phyloP scores from a whole-genome alignment of 148 eudicot genomes.

The Silene conica region DNA sequence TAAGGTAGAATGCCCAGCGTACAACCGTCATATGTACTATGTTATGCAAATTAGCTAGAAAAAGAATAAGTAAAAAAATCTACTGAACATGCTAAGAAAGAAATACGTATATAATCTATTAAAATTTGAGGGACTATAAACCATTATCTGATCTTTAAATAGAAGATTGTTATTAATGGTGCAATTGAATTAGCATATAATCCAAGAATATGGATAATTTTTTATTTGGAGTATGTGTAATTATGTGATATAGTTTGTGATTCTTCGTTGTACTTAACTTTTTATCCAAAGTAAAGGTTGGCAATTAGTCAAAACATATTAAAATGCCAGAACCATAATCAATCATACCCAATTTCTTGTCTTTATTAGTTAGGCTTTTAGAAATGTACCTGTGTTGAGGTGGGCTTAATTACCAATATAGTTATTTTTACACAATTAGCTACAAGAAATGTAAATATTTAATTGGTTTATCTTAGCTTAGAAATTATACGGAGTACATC shows the following conservation, averaged over 20 bases:
- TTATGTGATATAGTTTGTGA: conserved; percentile 1
- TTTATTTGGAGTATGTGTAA: not conserved
- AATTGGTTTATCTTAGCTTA: conserved; percentile 14
- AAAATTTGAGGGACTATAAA: not conserved
- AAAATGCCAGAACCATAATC: conserved; percentile 18
- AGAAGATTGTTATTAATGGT: not conserved
- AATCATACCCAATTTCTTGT: conserved; percentile 23
- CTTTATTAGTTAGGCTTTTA: conserved; percentile 16
- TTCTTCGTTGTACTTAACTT: conserved; percentile 24
- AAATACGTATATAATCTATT: too few relatives aligned
- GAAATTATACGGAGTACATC: too few relatives aligned
- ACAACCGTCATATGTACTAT: too few relatives aligned
- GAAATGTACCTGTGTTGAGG: conserved; percentile 13
- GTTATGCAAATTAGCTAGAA: too few relatives aligned
- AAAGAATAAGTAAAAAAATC: too few relatives aligned
- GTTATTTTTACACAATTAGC: not conserved
- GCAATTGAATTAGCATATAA: not conserved
- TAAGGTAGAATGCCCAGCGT: too few relatives aligned
- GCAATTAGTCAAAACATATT: conserved; percentile 14
- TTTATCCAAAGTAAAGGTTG: conserved; percentile 13
- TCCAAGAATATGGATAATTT: not conserved
- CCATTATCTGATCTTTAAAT: not conserved
- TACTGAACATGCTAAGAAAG: too few relatives aligned
- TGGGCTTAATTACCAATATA: not conserved
- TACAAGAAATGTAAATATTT: not conserved